These are phyloP conservation scores for Trichoderma oligosporum DNA, from an alignment of 2,329 filamentous ascomycete genomes.

Conservation along the genomic window DNA sequence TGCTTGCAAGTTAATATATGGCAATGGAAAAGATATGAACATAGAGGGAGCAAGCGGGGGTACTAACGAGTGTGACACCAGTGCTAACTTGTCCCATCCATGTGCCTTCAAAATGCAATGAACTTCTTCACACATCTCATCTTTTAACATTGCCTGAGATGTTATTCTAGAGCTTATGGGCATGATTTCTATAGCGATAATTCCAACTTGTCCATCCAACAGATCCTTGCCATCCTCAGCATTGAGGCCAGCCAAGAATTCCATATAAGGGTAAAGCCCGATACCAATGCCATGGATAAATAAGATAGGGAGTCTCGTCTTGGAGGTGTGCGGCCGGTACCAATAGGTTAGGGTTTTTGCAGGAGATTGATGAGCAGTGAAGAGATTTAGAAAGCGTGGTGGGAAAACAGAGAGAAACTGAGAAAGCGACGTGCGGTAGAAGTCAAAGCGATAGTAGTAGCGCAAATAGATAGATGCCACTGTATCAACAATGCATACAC, in stretches of 20 bases:
- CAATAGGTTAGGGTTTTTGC: constrained; percentile 53
- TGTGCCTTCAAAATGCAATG: constrained; percentile 49
- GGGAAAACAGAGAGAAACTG: constrained; percentile 50
- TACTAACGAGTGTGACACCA: constrained; percentile 46
- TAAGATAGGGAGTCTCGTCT: constrained; percentile 52
- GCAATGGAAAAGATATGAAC: not conserved
- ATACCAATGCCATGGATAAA: constrained; percentile 62
- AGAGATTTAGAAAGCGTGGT: constrained; percentile 46
- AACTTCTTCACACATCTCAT: constrained; percentile 51
- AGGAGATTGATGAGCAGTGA: constrained; percentile 44
- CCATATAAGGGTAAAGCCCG: constrained; percentile 51
- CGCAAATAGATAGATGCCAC: constrained; percentile 33
- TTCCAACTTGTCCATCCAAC: constrained; percentile 49
- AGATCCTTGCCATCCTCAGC: constrained; percentile 29
- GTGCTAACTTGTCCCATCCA: constrained; percentile 48
- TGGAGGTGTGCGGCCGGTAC: constrained; percentile 57
- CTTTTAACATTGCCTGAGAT: constrained; percentile 42
- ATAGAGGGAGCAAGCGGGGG: not conserved
- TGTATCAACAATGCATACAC: constrained; percentile 47
- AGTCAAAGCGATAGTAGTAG: constrained; percentile 42
- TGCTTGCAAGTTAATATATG: constrained; percentile 17
- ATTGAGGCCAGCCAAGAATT: constrained; percentile 52
- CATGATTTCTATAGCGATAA: constrained; percentile 57
- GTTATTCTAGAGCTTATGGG: constrained; percentile 57
- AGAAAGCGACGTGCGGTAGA: constrained; percentile 42